Conservation (phyloP, 129 eudicot genomes). For the Helianthus tuberosus region DNA sequence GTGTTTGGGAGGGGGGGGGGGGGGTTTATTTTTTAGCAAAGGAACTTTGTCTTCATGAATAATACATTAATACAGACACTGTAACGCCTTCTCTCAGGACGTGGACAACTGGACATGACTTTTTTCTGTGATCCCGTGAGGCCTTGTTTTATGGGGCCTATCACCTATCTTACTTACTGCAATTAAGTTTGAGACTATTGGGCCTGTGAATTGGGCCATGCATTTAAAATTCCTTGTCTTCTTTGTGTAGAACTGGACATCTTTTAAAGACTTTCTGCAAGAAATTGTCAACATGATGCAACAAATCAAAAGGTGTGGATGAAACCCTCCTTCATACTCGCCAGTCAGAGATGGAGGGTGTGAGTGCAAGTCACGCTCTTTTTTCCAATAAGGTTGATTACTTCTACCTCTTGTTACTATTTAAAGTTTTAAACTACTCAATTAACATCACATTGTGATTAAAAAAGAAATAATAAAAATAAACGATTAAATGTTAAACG, state of each 20-base stretch:
- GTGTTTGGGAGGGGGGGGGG: too few species aligned
- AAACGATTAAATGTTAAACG: too few species aligned
- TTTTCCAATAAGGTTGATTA: neutral
- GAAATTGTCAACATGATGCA: neutral
- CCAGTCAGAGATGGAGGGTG: neutral
- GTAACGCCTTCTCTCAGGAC: too few species aligned
- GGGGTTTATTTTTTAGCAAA: neutral
- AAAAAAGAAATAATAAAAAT: too few species aligned
- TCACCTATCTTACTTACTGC: neutral
- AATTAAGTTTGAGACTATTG: neutral
- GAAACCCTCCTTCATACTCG: too few species aligned
- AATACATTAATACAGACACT: too few species aligned
- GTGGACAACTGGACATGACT: neutral
- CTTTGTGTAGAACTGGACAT: too few species aligned
- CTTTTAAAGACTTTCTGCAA: neutral
- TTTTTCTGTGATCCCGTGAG: constrained; percentile 3
- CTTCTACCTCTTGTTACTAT: too few species aligned
- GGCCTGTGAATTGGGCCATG: constrained; percentile 8
- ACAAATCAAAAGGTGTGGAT: neutral
- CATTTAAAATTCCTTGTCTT: neutral
- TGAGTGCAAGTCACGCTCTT: neutral
- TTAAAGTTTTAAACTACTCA: too few species aligned
- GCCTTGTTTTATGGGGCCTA: constrained; percentile 27
- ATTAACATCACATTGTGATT: too few species aligned
- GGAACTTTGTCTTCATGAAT: too few species aligned